These are phyloP conservation scores for Cladosporium sp. DNA, from an alignment of 2,329 filamentous ascomycete species.

Conservation along the genomic window DNA sequence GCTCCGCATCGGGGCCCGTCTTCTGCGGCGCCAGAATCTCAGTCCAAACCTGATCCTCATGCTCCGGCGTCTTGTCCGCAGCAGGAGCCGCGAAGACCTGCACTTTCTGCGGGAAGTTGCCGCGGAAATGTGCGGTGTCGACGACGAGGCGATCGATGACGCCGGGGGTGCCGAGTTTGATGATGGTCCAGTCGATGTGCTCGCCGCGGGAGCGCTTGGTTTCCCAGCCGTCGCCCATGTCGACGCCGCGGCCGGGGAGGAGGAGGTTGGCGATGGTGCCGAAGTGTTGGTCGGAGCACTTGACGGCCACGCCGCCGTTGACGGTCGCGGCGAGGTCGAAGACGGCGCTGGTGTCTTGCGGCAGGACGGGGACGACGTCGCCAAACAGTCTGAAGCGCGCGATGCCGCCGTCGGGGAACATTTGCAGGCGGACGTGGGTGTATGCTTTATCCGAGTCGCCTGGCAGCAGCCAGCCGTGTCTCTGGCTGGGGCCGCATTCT, in stretches of 20 bases:
- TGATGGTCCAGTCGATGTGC: slow-evolving; percentile 77
- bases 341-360: slow-evolving; percentile 57
- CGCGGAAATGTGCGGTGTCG: slow-evolving; percentile 77
- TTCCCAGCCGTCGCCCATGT: slow-evolving; percentile 89
- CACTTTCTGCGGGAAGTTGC: slow-evolving; percentile 76
- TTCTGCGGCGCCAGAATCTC: slow-evolving; percentile 63
- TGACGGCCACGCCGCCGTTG: slow-evolving; percentile 70
- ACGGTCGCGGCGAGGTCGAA: slow-evolving; percentile 74
- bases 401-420: slow-evolving; percentile 83
- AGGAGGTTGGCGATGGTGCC: slow-evolving; percentile 75
- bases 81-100: slow-evolving; percentile 57
- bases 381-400: slow-evolving; percentile 75
- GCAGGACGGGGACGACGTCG: slow-evolving; percentile 70
- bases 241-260: slow-evolving; percentile 70
- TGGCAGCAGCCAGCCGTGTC: slow-evolving; percentile 68
- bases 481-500: slow-evolving; percentile 67
- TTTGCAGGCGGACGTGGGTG: slow-evolving; percentile 74
- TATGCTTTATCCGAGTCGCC: slow-evolving; percentile 59
- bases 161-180: slow-evolving; percentile 64
- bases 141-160: slow-evolving; percentile 63
- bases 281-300: slow-evolving; percentile 80
- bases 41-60: slow-evolving; percentile 58
- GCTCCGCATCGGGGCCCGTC: slow-evolving; percentile 68
- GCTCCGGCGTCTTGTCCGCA: slow-evolving; percentile 52
- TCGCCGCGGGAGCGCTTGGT: slow-evolving; percentile 68